Base-by-base conservation (phyloP, 1,139 yeast species). In the Sugiyamaella grinbergsii region DNA sequence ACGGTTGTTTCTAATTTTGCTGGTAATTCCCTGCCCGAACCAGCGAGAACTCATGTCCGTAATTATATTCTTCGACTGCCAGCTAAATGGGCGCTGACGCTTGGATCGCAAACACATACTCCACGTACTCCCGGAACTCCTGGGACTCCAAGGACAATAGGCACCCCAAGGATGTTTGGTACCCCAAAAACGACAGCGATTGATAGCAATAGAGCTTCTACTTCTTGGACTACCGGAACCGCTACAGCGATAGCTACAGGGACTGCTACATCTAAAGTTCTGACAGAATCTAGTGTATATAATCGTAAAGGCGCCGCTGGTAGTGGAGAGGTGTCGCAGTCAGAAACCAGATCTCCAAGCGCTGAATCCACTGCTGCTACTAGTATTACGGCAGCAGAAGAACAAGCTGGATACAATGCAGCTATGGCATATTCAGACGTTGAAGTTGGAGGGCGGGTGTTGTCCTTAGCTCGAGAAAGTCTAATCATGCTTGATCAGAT, bases 381-480 rank as follows among this genome's bases (percentile, higher is more conserved):
- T 5, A 34, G 42, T 22, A 33, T 34, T 5, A n/a, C n/a, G 11
- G 6, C 31, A 5, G 15, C 44, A 11, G 43, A 36, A 29, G 42
- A 42, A 18, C 38, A 16, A 20, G 31, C 32, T 6, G 32, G 42
- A 18, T 28, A 40, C 42, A 34, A 41, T 31, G 20, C 47, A 38
- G 38, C 40, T 10, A 13, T 24, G n/a, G 15, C 40, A 38, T 57
- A 40, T 28, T 51, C 50, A 29, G 66, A 71, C 68, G 57, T 67
- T 16, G 81, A 79, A 54, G 71, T 80, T 23, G 82, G 81, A 61
- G 89, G 86, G 40, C 79, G 82, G 58, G 86, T 89, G 1, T 71
- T 93, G 40, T 77, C 86, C 7, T 75, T 93, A 55, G 97, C 98
- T 0, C 85, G 85, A 58, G 98, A 93, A 68, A 83, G 95, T 0